Evolutionary conservation across 2,329 filamentous ascomycete genomes (phyloP), one percentile per base, ranked within the genome.

Genomic region (Paramyrothecium sp.): DNA sequence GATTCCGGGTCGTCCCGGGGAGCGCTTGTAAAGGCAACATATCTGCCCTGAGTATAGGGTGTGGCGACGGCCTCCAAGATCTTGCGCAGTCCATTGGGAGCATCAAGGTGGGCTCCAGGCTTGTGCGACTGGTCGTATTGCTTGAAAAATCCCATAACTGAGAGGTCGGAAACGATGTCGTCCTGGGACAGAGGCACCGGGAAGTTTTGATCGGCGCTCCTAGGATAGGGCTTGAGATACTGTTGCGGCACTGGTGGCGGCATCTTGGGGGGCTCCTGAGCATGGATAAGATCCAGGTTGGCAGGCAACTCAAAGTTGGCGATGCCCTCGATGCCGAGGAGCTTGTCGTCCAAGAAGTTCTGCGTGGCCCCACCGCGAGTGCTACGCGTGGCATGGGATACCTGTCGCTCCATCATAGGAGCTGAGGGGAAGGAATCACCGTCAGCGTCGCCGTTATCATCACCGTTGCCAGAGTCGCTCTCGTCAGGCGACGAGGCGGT

Each of bases 321-420:
- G 49, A 88, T 76, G 21, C 80, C 83, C 66, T 88, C 85, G 26
- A 88, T 77, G 16, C 85, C 86, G 13, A 85, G 74, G 44, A 84
- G 73, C 64, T 80, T 83, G 66, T 84, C 81, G 60, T 87, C 84
- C 38, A 81, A 66, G 59, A 84, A 83, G 64, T 84, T 85, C 55
- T 81, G 78, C 58, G 77, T 77, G 54, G 78, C 74, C 23, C 73
- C 75, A n/a, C 77, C 83, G 22, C 85, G 79, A 20, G 83, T 87
- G 70, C 85, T 88, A 48, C 86, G 78, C 19, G 86, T 89, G 13
- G 83, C 83, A 58, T 89, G 85, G 11, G 86, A 88, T 13, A 82
- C 79, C 59, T 85, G 83, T 34, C 85, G 80, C 69, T 88, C 86
- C 85, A 88, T 88, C 54, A 75, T 75, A 16, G 79, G 78, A 2